Base-by-base conservation (phyloP, 1,284 basidiomycete genomes). In the Trametes hirsuta region DNA sequence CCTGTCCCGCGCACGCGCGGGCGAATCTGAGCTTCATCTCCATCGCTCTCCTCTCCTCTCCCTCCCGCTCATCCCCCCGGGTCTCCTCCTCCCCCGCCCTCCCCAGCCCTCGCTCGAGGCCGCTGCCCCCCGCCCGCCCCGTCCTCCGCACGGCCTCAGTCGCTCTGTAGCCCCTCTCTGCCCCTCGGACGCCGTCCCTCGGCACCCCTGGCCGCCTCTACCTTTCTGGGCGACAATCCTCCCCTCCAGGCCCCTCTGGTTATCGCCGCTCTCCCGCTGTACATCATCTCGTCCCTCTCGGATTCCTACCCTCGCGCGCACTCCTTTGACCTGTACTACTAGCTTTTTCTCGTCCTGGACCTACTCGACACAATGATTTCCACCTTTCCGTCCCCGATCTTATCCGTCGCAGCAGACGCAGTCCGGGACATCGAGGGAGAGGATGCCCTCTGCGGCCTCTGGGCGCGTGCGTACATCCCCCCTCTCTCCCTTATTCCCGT, bases 351-450 rank as follows among this genome's bases (percentile, higher is more conserved):
- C 52, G 41, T 53, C 54, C 66, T 62, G 56, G 49, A 51, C 34
- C 44, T 56, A 47, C 55, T 50, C 36, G 25, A 53, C 61, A 62
- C 63, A 65, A 87, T 87, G 86, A 71, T 81, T 50, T 63, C 76
- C 54, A 66, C 76, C 39, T 83, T 88, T 47, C 81, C 87, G 39
- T 75, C 77, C 15, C 88, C 88, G 47, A 82, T 91, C 39, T 81
- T 91, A 53, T 79, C 83, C 39, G 78, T 91, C 60, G 78, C 86
- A 10, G 76, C 82, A 35, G 88, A 88, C 62, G 86, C 79, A 15
- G 79, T 91, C 60, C 79, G 78, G 67, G 83, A 87, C 65, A 79
- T 91, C 63, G 82, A 90, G 65, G 86, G 87, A 51, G 75, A 81
- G 48, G 86, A 89, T 61, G 85, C 86, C 22, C 76, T 90, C 36